Conservation (phyloP, 345 rosid species). For the Populus ilicifolia region DNA sequence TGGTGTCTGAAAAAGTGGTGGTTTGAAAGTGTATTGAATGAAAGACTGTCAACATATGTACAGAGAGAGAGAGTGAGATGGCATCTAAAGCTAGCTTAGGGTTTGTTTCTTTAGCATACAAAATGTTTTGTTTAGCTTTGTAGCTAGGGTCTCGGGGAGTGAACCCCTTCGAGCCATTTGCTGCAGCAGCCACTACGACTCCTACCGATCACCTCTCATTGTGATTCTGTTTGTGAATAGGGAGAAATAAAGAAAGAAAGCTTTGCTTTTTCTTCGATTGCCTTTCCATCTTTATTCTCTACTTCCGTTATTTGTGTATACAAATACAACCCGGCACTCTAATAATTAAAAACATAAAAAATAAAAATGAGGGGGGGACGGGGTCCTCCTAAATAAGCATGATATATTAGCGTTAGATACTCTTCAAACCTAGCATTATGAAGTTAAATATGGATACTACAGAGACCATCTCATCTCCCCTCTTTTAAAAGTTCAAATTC, state of each 20-base stretch:
- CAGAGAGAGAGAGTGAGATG: conserved; percentile 14
- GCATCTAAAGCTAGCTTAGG: neutral
- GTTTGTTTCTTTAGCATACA: neutral
- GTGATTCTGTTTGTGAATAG: conserved; percentile 15
- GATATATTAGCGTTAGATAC: no score
- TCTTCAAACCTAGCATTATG: no score
- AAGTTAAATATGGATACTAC: neutral
- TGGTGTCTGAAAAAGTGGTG: conserved; percentile 58
- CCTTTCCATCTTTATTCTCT: conserved; percentile 1
- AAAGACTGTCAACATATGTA: conserved; percentile 38
- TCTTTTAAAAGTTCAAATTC: no score
- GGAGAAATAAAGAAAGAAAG: neutral
- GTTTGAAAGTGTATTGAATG: conserved; percentile 48
- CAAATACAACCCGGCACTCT: no score
- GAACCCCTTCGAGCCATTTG: conserved; percentile 37
- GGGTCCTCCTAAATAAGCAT: neutral
- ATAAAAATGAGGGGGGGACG: no score
- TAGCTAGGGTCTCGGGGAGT: conserved; percentile 18
- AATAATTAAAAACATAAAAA: no score
- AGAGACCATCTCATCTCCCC: no score
- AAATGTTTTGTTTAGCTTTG: conserved; percentile 20
- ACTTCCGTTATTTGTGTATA: no score
- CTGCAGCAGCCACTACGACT: neutral
- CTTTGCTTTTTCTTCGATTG: conserved; percentile 11
- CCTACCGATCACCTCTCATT: neutral